phyloP scores from a whole-genome alignment of 73 alveolate genomes.

The Symbiodinium natans region DNA sequence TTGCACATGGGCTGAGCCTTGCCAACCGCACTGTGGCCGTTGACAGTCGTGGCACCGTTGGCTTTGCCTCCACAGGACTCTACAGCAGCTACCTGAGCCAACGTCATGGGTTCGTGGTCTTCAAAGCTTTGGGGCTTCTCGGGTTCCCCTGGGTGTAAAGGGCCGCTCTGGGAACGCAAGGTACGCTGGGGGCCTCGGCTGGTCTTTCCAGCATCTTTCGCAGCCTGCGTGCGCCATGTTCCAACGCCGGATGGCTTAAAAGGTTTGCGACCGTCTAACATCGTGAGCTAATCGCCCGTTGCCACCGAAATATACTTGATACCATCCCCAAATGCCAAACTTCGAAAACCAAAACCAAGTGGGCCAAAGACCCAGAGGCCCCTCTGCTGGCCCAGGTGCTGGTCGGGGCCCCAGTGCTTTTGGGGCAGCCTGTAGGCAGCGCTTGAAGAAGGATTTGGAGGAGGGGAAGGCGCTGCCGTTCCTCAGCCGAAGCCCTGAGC shows the following conservation, averaged over 20 bases:
- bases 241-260: background rate
- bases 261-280: background rate
- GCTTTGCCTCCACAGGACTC: background rate
- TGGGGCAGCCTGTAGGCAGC: background rate
- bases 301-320: too few species aligned
- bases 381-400: background rate
- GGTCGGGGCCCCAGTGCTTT: background rate
- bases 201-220: background rate
- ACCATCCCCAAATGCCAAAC: too few species aligned
- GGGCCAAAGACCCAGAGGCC: too few species aligned
- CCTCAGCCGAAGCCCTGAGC: background rate
- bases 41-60: background rate
- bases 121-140: too few species aligned
- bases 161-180: background rate
- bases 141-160: background rate
- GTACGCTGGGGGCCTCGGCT: background rate
- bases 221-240: background rate
- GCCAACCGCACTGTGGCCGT: background rate
- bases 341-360: too few species aligned
- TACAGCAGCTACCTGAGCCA: too few species aligned
- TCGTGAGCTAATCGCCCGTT: too few species aligned
- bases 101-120: too few species aligned
- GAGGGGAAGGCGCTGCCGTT: background rate
- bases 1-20: too few species aligned
- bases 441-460: background rate